Conservation (phyloP, 371 early-diverging fungal genomes). For the Umbelopsis sp. region DNA sequence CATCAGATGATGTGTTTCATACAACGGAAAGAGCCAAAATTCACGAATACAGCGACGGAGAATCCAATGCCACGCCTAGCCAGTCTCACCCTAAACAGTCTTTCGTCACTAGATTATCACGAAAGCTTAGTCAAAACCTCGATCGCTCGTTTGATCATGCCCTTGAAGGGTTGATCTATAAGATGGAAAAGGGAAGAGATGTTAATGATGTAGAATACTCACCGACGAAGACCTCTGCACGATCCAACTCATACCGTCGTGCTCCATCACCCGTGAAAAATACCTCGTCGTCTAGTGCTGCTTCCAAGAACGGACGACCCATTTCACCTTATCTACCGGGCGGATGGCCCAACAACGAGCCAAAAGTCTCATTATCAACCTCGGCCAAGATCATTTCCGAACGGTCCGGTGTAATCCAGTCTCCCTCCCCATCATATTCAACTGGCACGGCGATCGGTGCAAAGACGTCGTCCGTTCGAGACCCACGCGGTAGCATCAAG, state of each 20-base stretch:
- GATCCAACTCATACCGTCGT: conserved; percentile 7
- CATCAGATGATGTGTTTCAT: conserved; percentile 12
- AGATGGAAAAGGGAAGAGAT: conserved; percentile 11
- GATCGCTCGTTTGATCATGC: conserved; percentile 15
- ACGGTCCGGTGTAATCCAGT: neutral
- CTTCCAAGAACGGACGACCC: neutral
- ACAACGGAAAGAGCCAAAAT: conserved; percentile 6
- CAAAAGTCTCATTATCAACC: conserved; percentile 1
- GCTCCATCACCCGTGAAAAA: neutral
- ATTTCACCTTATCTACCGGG: conserved; percentile 8
- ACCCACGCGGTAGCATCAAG: conserved; percentile 8
- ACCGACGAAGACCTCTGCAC: neutral
- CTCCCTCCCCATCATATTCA: conserved; percentile 9
- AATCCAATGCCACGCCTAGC: neutral
- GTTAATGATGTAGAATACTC: neutral
- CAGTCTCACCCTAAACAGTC: neutral
- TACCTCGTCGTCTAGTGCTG: neutral
- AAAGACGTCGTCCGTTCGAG: neutral
- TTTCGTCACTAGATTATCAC: conserved; percentile 2
- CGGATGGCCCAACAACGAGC: conserved; percentile 6
- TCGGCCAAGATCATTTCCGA: conserved; percentile 6
- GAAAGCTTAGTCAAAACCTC: conserved; percentile 4
- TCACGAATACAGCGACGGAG: neutral
- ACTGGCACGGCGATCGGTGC: neutral
- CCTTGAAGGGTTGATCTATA: neutral